Base-by-base conservation (phyloP, 495 filamentous ascomycete species). In the Friedmanniomyces simplex region DNA sequence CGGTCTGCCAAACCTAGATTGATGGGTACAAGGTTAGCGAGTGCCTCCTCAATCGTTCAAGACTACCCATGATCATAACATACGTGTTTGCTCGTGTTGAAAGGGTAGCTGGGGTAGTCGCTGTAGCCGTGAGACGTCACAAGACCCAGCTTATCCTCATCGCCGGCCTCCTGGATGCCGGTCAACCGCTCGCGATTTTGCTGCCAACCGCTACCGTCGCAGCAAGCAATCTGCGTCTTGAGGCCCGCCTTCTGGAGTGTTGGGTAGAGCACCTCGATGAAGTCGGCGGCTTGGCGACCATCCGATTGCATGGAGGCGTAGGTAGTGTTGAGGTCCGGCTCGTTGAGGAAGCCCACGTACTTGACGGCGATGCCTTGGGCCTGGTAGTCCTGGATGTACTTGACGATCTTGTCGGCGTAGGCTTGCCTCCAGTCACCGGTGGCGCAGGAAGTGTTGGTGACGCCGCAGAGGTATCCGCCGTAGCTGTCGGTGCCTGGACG, bases 341-440 rank as follows among this genome's bases (percentile, higher is more conserved):
- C 80, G 55, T 82, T 83, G 59, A 81, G 61, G 55, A 79, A 81
- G 6, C 78, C 79, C 16, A 82, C 55, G 54, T 77, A 71, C 2
- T 72, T 74, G 43, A 81, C 65, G 0, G 66, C 65, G 24, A 81
- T 74, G 1, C 77, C 79, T n/a, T 69, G 69, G 43, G 72, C 67
- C 37, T 67, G 59, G 59, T 83, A 83, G 54, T 71, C 71, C 57
- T 76, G 63, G 22, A 78, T 65, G 53, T 80, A 80, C 54, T 76
- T 69, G 2, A 80, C 74, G 8, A 83, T 59, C 60, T 76, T 78
- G 59, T 79, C 66, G 7, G 78, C 79, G 55, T 80, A 82, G 0
- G 79, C 73, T 58, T 79, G 74, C 45, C 72, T 68, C 79, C 79
- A 81, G 57, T 81, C 75, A 0, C 78, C 78, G 4, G 67, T 69